phyloP scores from a whole-genome alignment of 164 flowering plant genomes.

The Vitis rotundifolia region DNA sequence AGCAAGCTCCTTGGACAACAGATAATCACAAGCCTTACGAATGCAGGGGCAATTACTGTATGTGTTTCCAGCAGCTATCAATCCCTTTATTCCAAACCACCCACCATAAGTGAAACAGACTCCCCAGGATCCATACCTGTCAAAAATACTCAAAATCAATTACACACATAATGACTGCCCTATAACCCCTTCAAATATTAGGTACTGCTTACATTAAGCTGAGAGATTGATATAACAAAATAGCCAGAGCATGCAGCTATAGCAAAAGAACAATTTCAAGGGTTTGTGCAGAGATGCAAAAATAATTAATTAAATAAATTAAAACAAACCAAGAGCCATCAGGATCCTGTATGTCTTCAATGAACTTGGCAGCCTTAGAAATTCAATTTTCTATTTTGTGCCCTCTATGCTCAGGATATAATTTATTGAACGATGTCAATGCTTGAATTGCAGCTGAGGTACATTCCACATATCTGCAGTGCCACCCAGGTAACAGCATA shows the following conservation, averaged over 20 bases:
- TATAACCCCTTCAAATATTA: no score
- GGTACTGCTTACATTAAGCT: no score
- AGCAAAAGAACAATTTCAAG: no score
- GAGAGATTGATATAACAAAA: no score
- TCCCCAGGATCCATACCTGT: constrained; percentile 96
- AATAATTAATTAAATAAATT: no score
- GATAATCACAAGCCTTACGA: constrained; percentile 83
- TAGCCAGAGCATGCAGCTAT: no score
- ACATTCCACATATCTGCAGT: no score
- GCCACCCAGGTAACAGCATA: no score
- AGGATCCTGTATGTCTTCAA: background rate
- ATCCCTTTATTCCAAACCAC: constrained; percentile 89
- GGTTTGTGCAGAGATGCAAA: no score
- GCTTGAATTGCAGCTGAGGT: no score
- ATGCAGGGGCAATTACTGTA: constrained; percentile 53
- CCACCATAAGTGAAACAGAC: constrained; percentile 87
- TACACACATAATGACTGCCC: no score
- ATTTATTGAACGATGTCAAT: background rate
- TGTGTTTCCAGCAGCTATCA: constrained; percentile 76
- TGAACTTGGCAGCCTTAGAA: constrained; percentile 2
- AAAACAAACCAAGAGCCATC: constrained; percentile 1
- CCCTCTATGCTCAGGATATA: background rate
- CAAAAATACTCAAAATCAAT: background rate
- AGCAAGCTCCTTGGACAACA: constrained; percentile 78
- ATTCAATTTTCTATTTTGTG: background rate